Conservation (phyloP, 805 yeast species). For the Hanseniaspora taiwanica region DNA sequence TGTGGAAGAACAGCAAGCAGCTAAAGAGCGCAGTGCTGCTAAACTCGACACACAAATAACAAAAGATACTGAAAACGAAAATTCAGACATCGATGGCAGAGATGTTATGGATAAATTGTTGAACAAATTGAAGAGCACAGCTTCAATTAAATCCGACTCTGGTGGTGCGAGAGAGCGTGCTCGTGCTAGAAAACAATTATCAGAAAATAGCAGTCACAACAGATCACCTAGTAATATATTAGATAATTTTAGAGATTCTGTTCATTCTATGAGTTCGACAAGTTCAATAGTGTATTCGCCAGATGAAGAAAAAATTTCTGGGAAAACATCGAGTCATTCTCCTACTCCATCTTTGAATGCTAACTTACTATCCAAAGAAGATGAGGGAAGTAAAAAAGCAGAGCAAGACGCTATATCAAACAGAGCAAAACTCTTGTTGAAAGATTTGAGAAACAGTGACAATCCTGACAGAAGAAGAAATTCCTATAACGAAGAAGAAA, state of each 20-base stretch:
- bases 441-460: conserved; percentile 39
- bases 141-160: conserved; percentile 64
- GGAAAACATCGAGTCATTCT: conserved; percentile 1
- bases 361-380: no score
- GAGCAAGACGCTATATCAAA: conserved; percentile 21
- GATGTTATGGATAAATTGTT: conserved; percentile 75
- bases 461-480: conserved; percentile 13
- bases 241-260: conserved; percentile 10
- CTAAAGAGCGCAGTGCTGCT: no score
- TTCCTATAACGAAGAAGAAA: conserved; percentile 16
- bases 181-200: conserved; percentile 49
- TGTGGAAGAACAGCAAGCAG: conserved; percentile 21
- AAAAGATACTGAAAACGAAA: conserved; percentile 4
- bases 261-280: conserved; percentile 10
- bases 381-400: no score
- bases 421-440: conserved; percentile 51
- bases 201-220: conserved; percentile 1
- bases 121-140: conserved; percentile 78
- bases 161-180: conserved; percentile 73
- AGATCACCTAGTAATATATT: conserved; percentile 7
- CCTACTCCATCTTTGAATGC: no score
- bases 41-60: conserved; percentile 3
- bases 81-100: conserved; percentile 13
- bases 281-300: conserved; percentile 22
- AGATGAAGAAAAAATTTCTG: conserved; percentile 4